These are phyloP conservation scores for Panicum virgatum DNA, from an alignment of 202 grass and related monocot species.

Conservation along the genomic window DNA sequence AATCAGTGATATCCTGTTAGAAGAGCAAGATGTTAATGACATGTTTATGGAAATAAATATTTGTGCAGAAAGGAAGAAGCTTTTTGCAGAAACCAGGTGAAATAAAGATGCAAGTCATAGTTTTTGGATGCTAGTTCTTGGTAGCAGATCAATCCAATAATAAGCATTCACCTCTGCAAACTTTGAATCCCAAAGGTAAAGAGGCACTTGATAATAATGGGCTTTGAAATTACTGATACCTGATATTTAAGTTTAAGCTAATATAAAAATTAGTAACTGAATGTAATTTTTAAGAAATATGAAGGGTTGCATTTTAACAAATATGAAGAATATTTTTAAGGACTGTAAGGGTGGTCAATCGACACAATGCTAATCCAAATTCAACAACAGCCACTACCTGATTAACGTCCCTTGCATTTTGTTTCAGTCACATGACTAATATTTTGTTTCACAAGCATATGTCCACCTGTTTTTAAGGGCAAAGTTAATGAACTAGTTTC, in stretches of 20 bases:
- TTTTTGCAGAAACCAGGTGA: neutral
- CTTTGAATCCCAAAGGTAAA: neutral
- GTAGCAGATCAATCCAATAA: neutral
- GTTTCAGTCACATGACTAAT: neutral
- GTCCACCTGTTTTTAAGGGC: neutral
- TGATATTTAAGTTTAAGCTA: neutral
- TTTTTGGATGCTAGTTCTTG: neutral
- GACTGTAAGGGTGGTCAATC: too few relatives aligned
- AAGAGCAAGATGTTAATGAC: neutral
- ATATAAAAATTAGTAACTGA: too few relatives aligned
- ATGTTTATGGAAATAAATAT: neutral
- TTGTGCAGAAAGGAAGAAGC: neutral
- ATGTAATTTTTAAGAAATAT: neutral
- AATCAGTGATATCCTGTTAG: slow-evolving; percentile 77
- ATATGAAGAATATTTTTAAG: too few relatives aligned
- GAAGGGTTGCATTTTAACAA: neutral
- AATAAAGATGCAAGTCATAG: neutral
- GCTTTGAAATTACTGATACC: neutral
- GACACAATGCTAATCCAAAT: too few relatives aligned
- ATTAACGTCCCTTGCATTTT: neutral
- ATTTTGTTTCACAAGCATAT: neutral
- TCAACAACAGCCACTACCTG: neutral
- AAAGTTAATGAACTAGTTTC: neutral
- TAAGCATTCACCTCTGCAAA: neutral
- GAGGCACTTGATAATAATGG: neutral